These are phyloP conservation scores for Coniella vitis DNA, from an alignment of 2,329 filamentous ascomycete genomes.

Conservation along the genomic window DNA sequence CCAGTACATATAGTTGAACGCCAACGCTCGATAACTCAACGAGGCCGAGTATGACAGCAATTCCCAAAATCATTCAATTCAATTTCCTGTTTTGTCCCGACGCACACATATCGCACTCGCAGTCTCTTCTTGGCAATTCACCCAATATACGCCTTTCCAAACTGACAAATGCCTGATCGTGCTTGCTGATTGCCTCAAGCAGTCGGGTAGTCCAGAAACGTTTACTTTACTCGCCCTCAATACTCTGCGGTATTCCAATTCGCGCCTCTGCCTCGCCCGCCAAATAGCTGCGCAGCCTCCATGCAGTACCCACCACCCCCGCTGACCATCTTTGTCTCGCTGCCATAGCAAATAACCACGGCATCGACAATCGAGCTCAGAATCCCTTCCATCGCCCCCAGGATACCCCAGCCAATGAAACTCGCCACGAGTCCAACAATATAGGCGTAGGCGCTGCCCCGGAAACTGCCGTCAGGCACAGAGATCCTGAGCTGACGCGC, in stretches of 20 bases:
- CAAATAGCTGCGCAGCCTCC: constrained; percentile 84
- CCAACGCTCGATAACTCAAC: too few species aligned
- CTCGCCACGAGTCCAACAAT: constrained; percentile 87
- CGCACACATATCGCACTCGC: too few species aligned
- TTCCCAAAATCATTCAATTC: too few species aligned
- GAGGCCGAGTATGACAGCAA: too few species aligned
- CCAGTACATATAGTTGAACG: too few species aligned
- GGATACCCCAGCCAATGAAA: constrained; percentile 88
- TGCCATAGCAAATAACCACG: constrained; percentile 88
- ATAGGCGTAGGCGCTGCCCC: constrained; percentile 89
- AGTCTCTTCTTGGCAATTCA: too few species aligned
- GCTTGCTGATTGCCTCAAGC: too few species aligned
- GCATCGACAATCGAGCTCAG: constrained; percentile 82
- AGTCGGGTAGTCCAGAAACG: too few species aligned
- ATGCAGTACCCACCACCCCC: constrained; percentile 76
- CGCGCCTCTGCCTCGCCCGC: constrained; percentile 39
- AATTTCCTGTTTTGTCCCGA: too few species aligned
- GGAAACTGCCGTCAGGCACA: constrained; percentile 44
- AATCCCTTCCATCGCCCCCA: constrained; percentile 86
- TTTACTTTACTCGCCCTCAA: background rate
- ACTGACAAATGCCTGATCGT: too few species aligned
- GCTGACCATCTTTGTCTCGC: constrained; percentile 66
- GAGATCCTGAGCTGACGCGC: constrained; percentile 67
- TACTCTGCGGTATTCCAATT: constrained; percentile 12
- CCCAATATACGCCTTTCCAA: too few species aligned